Base-by-base conservation (phyloP, 176 grass and related monocot species). In the Eremochloa ophiuroides region DNA sequence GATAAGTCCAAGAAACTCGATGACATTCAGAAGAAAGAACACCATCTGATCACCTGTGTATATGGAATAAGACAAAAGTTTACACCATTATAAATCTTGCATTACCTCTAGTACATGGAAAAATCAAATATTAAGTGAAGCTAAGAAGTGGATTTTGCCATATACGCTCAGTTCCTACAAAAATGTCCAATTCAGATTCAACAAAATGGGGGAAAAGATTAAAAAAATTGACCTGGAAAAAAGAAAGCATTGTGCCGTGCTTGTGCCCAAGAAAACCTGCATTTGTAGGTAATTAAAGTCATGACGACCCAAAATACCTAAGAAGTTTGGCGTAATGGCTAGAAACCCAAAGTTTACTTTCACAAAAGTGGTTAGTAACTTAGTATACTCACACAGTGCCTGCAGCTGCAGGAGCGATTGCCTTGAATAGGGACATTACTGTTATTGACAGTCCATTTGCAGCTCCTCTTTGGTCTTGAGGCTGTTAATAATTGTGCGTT, bases 241-340 rank as follows among this genome's bases (percentile, higher is more conserved):
- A 94, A 91, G 31, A 80, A 80, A 44, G 82, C 73, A 43, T 92
- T 20, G 42, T 95, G 93, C 4, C 87, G 82, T 61, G 88, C 84
- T 65, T 95, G 93, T 68, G 90, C 90, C 93, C 93, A 95, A 6
- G 93, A 95, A 46, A 95, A 93, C 63, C 93, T 96, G 87, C n/a
- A 59, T 59, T 59, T 26, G 55, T 59, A 59, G 55, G 55, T 26
- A 73, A 91, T 68, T 70, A 9, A 75, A 39, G 53, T 0, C 33
- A 75, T 34, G n/a, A 7, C 2, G 8, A 29, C 2, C 51, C 51
- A 55, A 55, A 23, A 55, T 55, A 22, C 51, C 51, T 7, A 18
- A 50, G 47, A 20, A 7, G 16, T 50, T 50, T 50, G 16, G 17
- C 6, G 16, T 5, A 6, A 50, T 48, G 46, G 47, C 50, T n/a